phyloP scores from a whole-genome alignment of 805 yeast species.

The Myxozyma vanderwaltii region DNA sequence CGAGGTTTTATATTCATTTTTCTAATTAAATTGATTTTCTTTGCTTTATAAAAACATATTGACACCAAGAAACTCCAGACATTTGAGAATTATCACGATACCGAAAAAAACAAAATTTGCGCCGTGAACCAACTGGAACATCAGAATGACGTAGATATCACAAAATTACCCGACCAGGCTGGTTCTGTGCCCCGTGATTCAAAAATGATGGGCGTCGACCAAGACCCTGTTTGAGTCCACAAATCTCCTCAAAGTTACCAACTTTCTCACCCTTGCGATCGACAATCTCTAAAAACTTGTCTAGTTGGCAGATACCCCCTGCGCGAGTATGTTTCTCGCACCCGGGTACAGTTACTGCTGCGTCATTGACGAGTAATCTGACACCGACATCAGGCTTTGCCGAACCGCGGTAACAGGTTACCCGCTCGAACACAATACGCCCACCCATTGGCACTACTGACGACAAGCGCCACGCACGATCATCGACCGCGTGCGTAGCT shows the following conservation, averaged over 20 bases:
- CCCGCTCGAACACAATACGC: conserved; percentile 41
- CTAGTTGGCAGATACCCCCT: conserved; percentile 21
- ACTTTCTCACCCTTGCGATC: conserved; percentile 6
- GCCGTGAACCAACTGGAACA: no score
- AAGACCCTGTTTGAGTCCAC: conserved; percentile 16
- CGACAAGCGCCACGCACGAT: conserved; percentile 25
- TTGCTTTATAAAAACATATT: no score
- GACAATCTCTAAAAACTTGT: conserved; percentile 15
- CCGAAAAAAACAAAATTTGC: no score
- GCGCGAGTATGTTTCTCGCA: conserved; percentile 40
- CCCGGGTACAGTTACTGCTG: conserved; percentile 53
- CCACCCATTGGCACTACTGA: conserved; percentile 37
- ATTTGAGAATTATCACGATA: no score
- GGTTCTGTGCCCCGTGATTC: conserved; percentile 3
- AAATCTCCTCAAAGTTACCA: conserved; percentile 21
- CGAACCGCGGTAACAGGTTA: conserved; percentile 28
- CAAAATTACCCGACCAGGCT: background rate
- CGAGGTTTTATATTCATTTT: background rate
- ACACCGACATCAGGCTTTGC: conserved; percentile 43
- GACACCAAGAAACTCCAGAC: no score
- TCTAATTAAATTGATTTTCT: background rate
- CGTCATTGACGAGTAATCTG: conserved; percentile 56
- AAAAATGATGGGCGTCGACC: conserved; percentile 21
- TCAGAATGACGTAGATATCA: background rate
- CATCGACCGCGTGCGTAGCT: conserved; percentile 11